Conservation (phyloP, 306 rosid genomes). For the Quercus agrifolia region DNA sequence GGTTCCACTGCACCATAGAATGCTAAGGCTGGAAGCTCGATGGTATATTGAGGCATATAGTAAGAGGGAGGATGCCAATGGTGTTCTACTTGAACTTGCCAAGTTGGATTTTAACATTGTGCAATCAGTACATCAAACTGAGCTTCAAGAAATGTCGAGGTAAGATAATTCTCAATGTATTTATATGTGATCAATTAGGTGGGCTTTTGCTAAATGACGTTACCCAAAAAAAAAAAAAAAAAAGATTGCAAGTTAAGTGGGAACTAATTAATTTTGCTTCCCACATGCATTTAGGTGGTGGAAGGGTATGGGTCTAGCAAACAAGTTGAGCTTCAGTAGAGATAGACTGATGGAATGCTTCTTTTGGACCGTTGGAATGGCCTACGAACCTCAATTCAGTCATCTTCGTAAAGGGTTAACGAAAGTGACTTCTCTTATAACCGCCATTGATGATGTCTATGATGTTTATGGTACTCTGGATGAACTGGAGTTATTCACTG, state of each 20-base stretch:
- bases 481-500: constrained; percentile 47
- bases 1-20: constrained; percentile 43
- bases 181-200: too few relatives aligned
- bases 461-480: constrained; percentile 54
- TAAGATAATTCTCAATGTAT: not conserved
- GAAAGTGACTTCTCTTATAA: constrained; percentile 36
- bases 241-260: not conserved
- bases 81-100: constrained; percentile 39
- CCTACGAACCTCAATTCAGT: constrained; percentile 32
- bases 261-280: not conserved
- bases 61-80: constrained; percentile 24
- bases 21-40: constrained; percentile 41
- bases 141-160: constrained; percentile 49
- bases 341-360: constrained; percentile 55
- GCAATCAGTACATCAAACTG: constrained; percentile 37
- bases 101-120: constrained; percentile 47
- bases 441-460: constrained; percentile 52
- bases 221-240: too few relatives aligned
- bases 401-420: constrained; percentile 41
- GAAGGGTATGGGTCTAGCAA: constrained; percentile 38
- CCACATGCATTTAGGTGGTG: constrained; percentile 42
- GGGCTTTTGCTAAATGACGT: too few relatives aligned
- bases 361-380: constrained; percentile 50
- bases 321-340: constrained; percentile 41
- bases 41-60: constrained; percentile 52